Conservation (phyloP, 2,329 filamentous ascomycete genomes). For the Colletotrichum spaethianum region DNA sequence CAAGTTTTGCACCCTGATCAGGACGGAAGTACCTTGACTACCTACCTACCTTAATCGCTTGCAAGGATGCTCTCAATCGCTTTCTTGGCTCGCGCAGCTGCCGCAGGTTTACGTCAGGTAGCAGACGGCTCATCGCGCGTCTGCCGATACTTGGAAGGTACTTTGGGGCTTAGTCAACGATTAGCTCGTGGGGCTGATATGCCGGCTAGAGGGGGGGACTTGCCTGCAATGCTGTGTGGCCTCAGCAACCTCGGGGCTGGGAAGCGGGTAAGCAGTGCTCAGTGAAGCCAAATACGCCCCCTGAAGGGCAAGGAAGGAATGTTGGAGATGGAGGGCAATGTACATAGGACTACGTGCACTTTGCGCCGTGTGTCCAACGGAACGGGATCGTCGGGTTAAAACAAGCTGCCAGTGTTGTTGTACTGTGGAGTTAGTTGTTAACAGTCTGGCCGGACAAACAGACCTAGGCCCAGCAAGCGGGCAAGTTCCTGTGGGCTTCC, state of each 20-base stretch:
- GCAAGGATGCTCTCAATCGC: conserved; percentile 15
- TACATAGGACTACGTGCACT: not conserved
- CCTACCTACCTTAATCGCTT: too few relatives aligned
- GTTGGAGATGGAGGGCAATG: too few relatives aligned
- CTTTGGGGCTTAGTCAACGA: conserved; percentile 19
- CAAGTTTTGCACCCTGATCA: not conserved
- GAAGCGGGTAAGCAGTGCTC: not conserved
- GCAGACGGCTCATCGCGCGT: not conserved
- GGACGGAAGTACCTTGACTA: not conserved
- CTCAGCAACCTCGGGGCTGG: not conserved
- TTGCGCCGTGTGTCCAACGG: not conserved
- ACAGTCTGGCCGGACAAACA: not conserved
- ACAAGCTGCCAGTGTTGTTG: not conserved
- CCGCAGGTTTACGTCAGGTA: conserved; percentile 11
- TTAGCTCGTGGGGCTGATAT: conserved; percentile 33
- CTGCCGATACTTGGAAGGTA: conserved; percentile 9
- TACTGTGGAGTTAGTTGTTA: not conserved
- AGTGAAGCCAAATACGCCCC: not conserved
- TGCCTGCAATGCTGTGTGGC: not conserved
- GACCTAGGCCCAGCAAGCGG: not conserved
- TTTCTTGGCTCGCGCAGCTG: conserved; percentile 24
- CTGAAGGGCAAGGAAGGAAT: too few relatives aligned
- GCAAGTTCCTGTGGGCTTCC: conserved; percentile 16
- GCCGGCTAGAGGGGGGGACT: not conserved
- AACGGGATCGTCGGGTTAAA: not conserved